Percentiles rank a stretch among this genome's conserved stretches.
These are phyloP conservation scores for Calocybe cyanea DNA, from an alignment of 768 basidiomycete genomes.

Conservation along the genomic window DNA sequence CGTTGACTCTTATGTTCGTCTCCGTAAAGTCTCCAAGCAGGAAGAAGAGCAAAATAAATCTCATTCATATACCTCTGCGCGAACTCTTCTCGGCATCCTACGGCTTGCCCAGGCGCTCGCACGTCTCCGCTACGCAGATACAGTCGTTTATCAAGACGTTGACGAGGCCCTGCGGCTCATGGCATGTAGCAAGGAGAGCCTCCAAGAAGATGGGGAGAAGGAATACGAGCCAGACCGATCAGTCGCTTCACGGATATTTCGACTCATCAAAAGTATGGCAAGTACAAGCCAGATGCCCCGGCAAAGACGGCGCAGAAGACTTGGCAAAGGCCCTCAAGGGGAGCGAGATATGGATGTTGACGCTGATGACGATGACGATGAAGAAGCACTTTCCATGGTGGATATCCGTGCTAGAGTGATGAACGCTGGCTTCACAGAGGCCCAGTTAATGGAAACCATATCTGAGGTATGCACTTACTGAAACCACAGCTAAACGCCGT, in stretches of 20 bases:
- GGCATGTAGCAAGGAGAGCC: slow-evolving; percentile 92
- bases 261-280: slow-evolving; percentile 88
- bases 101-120: slow-evolving; percentile 95
- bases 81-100: slow-evolving; percentile 91
- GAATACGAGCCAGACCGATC: slow-evolving; percentile 75
- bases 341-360: slow-evolving; percentile 70
- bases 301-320: slow-evolving; percentile 41
- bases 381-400: slow-evolving; percentile 73
- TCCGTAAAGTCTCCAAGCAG: slow-evolving; percentile 90
- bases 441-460: slow-evolving; percentile 84
- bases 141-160: slow-evolving; percentile 82
- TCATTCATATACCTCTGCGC: slow-evolving; percentile 93
- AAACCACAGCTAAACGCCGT: slow-evolving; percentile 3
- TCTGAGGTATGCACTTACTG: slow-evolving; percentile 50
- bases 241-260: slow-evolving; percentile 78
- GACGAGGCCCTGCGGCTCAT: slow-evolving; percentile 96
- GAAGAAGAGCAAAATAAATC: slow-evolving; percentile 85
- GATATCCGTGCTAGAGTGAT: slow-evolving; percentile 86
- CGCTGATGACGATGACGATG: slow-evolving; percentile 65
- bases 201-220: slow-evolving; percentile 75
- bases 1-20: slow-evolving; percentile 91
- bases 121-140: slow-evolving; percentile 79
- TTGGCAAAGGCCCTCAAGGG: slow-evolving; percentile 68
- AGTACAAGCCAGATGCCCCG: slow-evolving; percentile 26
- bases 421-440: slow-evolving; percentile 87